A percentile compares a stretch with the other conserved stretches of the same genome.
Evolutionary conservation across 2,329 filamentous ascomycete species (phyloP).

Genomic region (Mollisiaceae sp.): DNA sequence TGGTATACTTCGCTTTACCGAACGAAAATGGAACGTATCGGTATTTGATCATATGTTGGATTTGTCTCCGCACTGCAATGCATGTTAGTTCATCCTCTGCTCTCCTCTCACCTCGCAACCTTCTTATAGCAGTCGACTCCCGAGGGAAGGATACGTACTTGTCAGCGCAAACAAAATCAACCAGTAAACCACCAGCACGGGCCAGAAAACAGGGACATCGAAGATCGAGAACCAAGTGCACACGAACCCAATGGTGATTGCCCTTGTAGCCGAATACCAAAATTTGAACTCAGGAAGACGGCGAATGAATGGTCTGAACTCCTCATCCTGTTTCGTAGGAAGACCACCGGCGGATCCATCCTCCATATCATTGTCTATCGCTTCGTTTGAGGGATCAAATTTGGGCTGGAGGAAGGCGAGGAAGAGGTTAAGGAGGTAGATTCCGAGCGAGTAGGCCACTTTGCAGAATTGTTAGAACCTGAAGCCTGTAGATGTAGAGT

Average conservation of each 20-base stretch:
- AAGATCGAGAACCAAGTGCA: conserved; percentile 96
- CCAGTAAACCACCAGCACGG: conserved; percentile 98
- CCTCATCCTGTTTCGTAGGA: conserved; percentile 94
- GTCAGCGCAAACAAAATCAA: conserved; percentile 94
- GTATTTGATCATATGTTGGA: conserved; percentile 99
- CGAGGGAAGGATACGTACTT: conserved; percentile 64
- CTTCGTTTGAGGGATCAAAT: conserved; percentile 95
- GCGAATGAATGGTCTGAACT: conserved; percentile 97
- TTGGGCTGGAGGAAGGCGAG: conserved; percentile 98
- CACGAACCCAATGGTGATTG: conserved; percentile 79
- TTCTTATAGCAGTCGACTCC: not conserved
- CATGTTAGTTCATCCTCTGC: conserved; percentile 20
- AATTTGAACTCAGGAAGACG: conserved; percentile 99
- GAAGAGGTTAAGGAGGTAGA: conserved; percentile 99
- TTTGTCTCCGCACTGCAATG: conserved; percentile 90
- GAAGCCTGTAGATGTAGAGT: not conserved
- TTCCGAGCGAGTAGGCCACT: conserved; percentile 97
- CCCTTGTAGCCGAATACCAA: conserved; percentile 94
- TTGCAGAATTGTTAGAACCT: not conserved
- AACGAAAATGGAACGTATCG: conserved; percentile 94
- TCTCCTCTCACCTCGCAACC: not conserved
- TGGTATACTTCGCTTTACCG: conserved; percentile 82
- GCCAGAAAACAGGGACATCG: conserved; percentile 98
- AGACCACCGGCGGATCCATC: conserved; percentile 82
- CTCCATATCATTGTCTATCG: conserved; percentile 92